Evolutionary conservation across 139 green algal species (phyloP), one percentile per base, ranked within the genome.

Genomic region (Pleodorina starrii): DNA sequence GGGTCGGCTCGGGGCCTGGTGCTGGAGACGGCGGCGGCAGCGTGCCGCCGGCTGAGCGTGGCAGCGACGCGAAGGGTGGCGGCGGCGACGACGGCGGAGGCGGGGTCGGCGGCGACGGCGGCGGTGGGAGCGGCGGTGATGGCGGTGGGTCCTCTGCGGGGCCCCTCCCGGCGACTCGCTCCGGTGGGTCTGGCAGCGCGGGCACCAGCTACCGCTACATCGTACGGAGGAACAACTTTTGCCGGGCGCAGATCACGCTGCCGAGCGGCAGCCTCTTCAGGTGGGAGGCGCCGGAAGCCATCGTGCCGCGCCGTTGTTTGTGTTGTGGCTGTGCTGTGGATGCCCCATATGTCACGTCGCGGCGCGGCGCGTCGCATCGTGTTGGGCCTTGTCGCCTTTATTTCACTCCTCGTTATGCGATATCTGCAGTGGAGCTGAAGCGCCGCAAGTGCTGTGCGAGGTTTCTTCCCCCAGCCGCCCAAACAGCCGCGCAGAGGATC

Each of bases 151-250:
- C n/a, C n/a, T n/a, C n/a, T 27, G 74, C 38, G 43, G 21, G 29
- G 43, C 27, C 29, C 35, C 36, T 51, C 25, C 23, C 79, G 27
- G 40, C 57, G 0, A n/a, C 5, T 32, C 5, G 0, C 5, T 11
- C 27, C 38, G 59, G 19, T 9, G 79, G 36, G 21, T 14, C 5
- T 5, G 79, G 46, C 54, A 59, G 25, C 21, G 77, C 32, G 27
- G 76, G 76, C 76, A 69, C 48, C 32, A 32, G 35, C 5, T 74
- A 85, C 78, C 50, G 78, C 21, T 74, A 43, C 78, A 85, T 85
- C 54, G 36, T 42, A 3, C 19, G 5, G 40, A 57, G 29, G 36
- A 51, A 46, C 25, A 71, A 21, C 32, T 57, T 9, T 35, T 85
- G 14, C 5, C 78, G 78, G 10, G 78, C 54, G 6, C 7, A n/a